Evolutionary conservation across 768 basidiomycete genomes (phyloP), one percentile per base, ranked within the genome.

Genomic region (Hericium rajendrae): DNA sequence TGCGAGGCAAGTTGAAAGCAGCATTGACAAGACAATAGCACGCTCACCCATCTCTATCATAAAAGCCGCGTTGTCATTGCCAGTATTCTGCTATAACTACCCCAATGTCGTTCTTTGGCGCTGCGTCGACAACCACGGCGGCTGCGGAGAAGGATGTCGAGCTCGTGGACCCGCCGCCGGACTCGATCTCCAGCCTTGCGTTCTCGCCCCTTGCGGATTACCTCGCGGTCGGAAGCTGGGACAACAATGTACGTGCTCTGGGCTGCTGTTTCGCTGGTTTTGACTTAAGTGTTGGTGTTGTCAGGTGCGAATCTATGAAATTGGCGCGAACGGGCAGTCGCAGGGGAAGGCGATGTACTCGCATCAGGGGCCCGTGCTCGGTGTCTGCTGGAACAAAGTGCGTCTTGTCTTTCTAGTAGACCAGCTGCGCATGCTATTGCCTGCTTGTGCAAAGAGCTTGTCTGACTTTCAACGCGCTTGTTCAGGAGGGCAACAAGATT

Each of bases 151-250:
- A 87, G 70, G 91, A 94, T 68, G 74, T 91, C 56, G 91, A 93
- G 64, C 81, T 95, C 51, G 68, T 76, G 6, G 86, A 93, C 57
- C 86, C 90, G 0, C 92, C 92, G 3, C 68, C 81, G 9, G 95
- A 97, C 68, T 91, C 91, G 12, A 89, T 95, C 59, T 94, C 92
- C 2, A 81, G 84, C 2, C 70, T 97, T 53, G 72, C 87, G 1
- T 97, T 94, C 73, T 93, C 90, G 0, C 81, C 87, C 6, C 85
- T 82, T 16, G 88, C 88, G 9, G 91, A 95, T 67, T 89, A 91
- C 67, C 79, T 98, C 24, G 93, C 94, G 9, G 94, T 94, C 12
- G 93, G 84, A 55, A 88, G 86, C 63, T 98, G 95, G 95, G 89
- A 91, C 67, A 94, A 92, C 68, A 90, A 90, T 71, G 94, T 93